Percentiles rank a stretch among this genome's conserved stretches.
phyloP scores from a whole-genome alignment of 169 alveolate genomes.

The Cryptosporidium tyzzeri region DNA sequence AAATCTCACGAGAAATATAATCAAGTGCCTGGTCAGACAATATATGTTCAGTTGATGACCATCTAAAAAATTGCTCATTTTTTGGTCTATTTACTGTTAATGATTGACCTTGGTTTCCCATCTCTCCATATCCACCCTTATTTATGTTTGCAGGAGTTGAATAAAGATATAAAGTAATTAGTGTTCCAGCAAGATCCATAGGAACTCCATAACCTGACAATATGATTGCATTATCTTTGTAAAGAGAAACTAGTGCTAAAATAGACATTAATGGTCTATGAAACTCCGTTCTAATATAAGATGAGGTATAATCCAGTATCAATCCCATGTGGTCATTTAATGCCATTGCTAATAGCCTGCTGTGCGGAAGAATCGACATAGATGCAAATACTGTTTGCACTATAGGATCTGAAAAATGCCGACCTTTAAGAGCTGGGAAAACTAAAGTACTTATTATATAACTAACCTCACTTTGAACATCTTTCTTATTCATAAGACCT shows the following conservation, averaged over 20 bases:
- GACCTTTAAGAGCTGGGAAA: conserved; percentile 62
- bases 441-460: conserved; percentile 45
- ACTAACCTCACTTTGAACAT: conserved; percentile 38
- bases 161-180: conserved; percentile 42
- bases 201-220: conserved; percentile 76
- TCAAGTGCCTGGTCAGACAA: conserved; percentile 35
- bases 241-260: conserved; percentile 33
- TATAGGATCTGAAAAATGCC: conserved; percentile 65
- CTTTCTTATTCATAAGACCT: conserved; percentile 45
- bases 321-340: conserved; percentile 37
- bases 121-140: conserved; percentile 22
- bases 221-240: conserved; percentile 51
- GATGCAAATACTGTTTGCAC: conserved; percentile 70
- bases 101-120: conserved; percentile 49
- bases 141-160: conserved; percentile 48
- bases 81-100: conserved; percentile 9
- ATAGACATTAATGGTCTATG: conserved; percentile 65
- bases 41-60: conserved; percentile 68
- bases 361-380: conserved; percentile 52
- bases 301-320: conserved; percentile 41
- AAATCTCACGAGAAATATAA: conserved; percentile 28
- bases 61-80: conserved; percentile 15
- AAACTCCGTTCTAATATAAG: conserved; percentile 66
- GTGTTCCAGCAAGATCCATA: conserved; percentile 52
- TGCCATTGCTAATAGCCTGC: conserved; percentile 40